Evolutionary conservation across 192 early-diverging fungal species (phyloP), one percentile per base, ranked within the genome.

Genomic region (Kickxella alabastrina): DNA sequence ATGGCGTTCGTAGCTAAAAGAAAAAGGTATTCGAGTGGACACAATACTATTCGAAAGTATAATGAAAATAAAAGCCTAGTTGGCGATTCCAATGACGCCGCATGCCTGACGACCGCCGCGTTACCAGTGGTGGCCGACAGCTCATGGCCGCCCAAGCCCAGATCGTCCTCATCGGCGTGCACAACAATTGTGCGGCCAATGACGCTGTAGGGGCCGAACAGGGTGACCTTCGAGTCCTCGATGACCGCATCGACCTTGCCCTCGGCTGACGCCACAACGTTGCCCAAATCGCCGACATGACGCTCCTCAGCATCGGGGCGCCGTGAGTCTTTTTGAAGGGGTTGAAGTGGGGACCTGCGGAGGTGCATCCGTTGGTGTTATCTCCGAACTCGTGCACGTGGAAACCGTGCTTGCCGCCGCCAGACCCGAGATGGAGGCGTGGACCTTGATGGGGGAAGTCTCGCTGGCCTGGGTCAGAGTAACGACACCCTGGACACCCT

Each of bases 221-320:
- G 81, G 46, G 82, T 79, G 63, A 95, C 57, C 53, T 82, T 79
- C 13, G 43, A 44, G 62, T 92, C 91, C 39, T 62, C 46, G 45
- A 77, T 58, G 32, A 76, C 73, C 26, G 80, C 42, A 29, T 63
- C 62, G 44, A 80, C 85, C 47, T 58, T 68, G 37, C 90, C 87
- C 43, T 81, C 51, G 10, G 59, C 59, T 12, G 69, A 60, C 19
- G 80, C 85, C 17, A 31, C 59, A 38, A 95, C 54, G 77, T 95
- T 95, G 59, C 93, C 93, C 45, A 96, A 82, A 71, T 96, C 93
- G 56, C 93, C 93, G 23, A 83, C 83, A 77, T 96, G 93, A 43
- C 90, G 87, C 24, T 77, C 49, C 43, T 68, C 60, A 62, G 73
- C 84, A 0, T 46, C 42, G 86, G 87, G 28, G 84, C 90, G 52